Evolutionary conservation across 441 rosid species (phyloP), one percentile per base, ranked within the genome.

Genomic region (Populus hybrid): DNA sequence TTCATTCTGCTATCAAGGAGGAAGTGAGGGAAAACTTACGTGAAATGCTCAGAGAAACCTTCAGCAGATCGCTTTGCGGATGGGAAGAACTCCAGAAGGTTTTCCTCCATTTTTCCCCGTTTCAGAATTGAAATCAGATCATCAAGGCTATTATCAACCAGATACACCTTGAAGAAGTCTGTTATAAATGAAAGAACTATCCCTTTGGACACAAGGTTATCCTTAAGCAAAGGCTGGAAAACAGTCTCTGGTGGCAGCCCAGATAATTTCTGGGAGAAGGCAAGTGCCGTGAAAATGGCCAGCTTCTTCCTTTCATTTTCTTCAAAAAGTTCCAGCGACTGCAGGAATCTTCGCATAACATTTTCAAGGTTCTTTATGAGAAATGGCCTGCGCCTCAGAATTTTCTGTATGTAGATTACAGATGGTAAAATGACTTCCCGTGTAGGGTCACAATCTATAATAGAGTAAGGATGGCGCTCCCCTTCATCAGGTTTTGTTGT

Each of bases 401-500:
- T 93, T 83, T 96, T 93, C 84, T 96, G 98, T 69, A 91, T 84
- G 82, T 96, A 94, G 71, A 94, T 90, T 68, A 96, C 98, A 78
- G 89, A 96, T 69, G 98, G 97, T 81, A 93, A 82, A 80, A 93
- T 89, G 64, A 79, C 79, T 82, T 94, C 98, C 23, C 98, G 97
- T 80, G 75, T 86, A 66, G 99, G 95, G 84, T 94, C 97, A 85
- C 97, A 85, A 77, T 94, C 98, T 63, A 96, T 86, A 69, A 96
- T 83, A 77, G 98, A 93, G 90, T 93, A 92, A 73, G 95, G 81
- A 77, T 94, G 98, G 78, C 96, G 94, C 84, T 93, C 98, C 77
- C 99, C 98, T 88, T 94, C 99, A 87, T 96, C 99, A 85, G 97
- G 89, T 81, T 96, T 96, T 67, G 92, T 93, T 75, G 99, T 91